Base-by-base conservation (phyloP, 1,284 basidiomycete species). In the Trichosporon coremiiforme region DNA sequence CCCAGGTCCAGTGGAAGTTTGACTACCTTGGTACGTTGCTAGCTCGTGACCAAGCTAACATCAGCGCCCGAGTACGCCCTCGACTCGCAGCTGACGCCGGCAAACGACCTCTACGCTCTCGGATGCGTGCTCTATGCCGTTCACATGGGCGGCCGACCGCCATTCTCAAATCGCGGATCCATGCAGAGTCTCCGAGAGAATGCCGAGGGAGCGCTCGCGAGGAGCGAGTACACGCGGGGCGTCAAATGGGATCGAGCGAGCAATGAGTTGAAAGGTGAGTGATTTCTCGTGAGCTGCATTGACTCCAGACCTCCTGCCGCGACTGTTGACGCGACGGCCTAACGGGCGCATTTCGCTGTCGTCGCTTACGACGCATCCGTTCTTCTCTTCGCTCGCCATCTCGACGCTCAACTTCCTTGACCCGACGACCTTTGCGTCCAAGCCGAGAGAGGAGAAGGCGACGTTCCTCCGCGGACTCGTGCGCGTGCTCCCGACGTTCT, bases 331-430 rank as follows among this genome's bases (percentile, higher is more conserved):
- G 2, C 88, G 94, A 67, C 89, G 90, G 73, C 88, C 92, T 15
- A 86, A 87, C 38, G 86, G 86, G 63, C 86, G 97, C 31, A 90
- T 94, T 13, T 89, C 89, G 0, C 92, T 96, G 2, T 85, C 88
- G 2, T 88, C 90, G 1, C 88, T 99, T 50, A 90, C 93, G 7
- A 87, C 90, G 0, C 90, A 94, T 75, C 81, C 91, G 0, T 98
- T 97, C 87, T 99, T 99, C 85, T 96, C 94, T 4, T 95, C 94
- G 8, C 86, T 98, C n/a, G 92, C 96, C 15, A 95, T 99, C 41
- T 96, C 94, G 0, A 98, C 96, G 0, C 87, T 99, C 45, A 96
- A 95, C 79, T 99, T 98, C 84, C 86, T 99, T 71, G 96, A 98
- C 78, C 89, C 96, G 4, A 93, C 95, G 13, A 95, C 90, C 70